Conservation (phyloP, 139 green algal species). For the Picochlorum costavermella region DNA sequence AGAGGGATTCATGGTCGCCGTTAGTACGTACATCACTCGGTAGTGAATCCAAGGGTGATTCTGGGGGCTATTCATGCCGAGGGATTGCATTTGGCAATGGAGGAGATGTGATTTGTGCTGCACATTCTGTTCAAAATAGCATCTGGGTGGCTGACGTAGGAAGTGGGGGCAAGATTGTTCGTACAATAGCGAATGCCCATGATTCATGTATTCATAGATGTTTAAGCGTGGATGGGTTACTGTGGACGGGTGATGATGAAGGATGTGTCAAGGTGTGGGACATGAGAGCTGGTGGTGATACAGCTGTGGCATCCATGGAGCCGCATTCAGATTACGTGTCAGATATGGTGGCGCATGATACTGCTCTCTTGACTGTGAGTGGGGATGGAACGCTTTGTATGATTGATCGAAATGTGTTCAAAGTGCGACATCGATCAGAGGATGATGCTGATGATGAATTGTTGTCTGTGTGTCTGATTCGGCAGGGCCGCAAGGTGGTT, state of each 20-base stretch:
- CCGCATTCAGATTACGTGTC: slow-evolving; percentile 78
- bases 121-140: slow-evolving; percentile 10
- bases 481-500: slow-evolving; percentile 61
- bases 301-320: slow-evolving; percentile 19
- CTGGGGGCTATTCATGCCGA: slow-evolving; percentile 30
- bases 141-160: slow-evolving; percentile 35
- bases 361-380: slow-evolving; percentile 51
- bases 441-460: slow-evolving; percentile 87
- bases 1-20: background rate
- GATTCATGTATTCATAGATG: slow-evolving; percentile 47
- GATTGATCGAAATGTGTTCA: slow-evolving; percentile 43
- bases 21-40: background rate
- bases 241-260: slow-evolving; percentile 62
- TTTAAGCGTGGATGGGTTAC: slow-evolving; percentile 18
- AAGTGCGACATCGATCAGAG: slow-evolving; percentile 55
- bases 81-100: slow-evolving; percentile 36
- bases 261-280: slow-evolving; percentile 78
- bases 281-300: slow-evolving; percentile 30
- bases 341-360: slow-evolving; percentile 43
- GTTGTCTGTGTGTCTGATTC: slow-evolving; percentile 60
- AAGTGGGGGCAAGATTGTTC: slow-evolving; percentile 24
- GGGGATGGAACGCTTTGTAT: slow-evolving; percentile 77
- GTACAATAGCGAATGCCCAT: slow-evolving; percentile 45
- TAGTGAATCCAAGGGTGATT: too few relatives aligned
- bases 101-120: slow-evolving; percentile 17